Base-by-base conservation (phyloP, 2,329 filamentous ascomycete species). In the Sporothrix globosa region DNA sequence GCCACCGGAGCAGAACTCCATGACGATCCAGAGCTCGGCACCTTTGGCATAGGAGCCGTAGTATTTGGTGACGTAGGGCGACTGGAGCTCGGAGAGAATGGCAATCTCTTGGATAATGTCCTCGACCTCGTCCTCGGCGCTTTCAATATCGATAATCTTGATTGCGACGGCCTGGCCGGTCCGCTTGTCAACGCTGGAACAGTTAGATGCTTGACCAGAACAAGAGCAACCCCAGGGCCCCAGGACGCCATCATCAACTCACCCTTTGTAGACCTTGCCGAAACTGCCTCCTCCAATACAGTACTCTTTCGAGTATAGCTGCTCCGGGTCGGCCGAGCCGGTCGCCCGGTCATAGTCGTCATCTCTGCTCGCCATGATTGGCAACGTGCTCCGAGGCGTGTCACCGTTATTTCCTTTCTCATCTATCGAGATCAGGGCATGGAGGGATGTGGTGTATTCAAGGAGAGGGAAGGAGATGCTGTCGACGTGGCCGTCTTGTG, bases 41-140 rank as follows among this genome's bases (percentile, higher is more conserved):
- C 95, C 96, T 78, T 97, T 97, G 75, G 97, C 89, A 78, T 96
- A 98, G 70, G 95, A 97, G 75, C 96, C 96, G 82, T 97, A 93
- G 84, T 99, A 99, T 80, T 96, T 96, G 52, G 96, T 99, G 73
- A 98, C 95, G 78, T 96, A 97, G 21, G 93, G 93, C 21, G 95
- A 98, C 81, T 96, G 92, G 74, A 99, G 88, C 81, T 97, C 95
- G 44, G 96, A 97, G 69, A 99, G 86, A 76, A 99, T 98, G 75
- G 95, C 93, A 75, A 99, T 98, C 82, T 99, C 96, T 80, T 97
- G 93, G 79, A 98, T 97, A 76, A 99, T 99, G 82, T 99, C 96
- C 83, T 98, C 96, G 75, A 99, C 95, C 82, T 99, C 96, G 80
- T 99, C 96, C 82, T 99, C 96, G 77, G 96, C 96, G 82, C 96